Base-by-base conservation (phyloP, 805 yeast species). In the Starmerella geochares region DNA sequence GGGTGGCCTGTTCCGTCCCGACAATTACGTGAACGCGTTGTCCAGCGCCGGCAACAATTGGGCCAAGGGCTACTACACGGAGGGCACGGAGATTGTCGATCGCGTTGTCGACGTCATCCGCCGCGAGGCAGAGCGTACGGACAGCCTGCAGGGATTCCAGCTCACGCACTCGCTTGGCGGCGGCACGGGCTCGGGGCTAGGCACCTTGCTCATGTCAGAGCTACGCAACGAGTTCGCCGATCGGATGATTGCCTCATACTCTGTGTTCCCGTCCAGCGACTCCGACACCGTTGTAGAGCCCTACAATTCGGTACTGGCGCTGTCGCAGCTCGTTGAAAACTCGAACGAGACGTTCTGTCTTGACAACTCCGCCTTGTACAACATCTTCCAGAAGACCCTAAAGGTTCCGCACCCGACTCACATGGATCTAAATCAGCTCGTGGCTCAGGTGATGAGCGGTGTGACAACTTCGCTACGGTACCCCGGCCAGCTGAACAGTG, bases 101-200 rank as follows among this genome's bases (percentile, higher is more conserved):
- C 77, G 86, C 21, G 95, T 87, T 19, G 69, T 87, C 75, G 96
- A 87, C 58, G 86, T 83, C 31, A 79, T 87, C 42, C 80, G 96
- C 71, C 81, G 95, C 68, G 96, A 87, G 69, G 95, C 94, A 29
- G 96, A 87, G 72, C 83, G 83, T 38, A 80, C 94, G 67, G 96
- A 87, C 67, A 82, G 94, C 54, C 75, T 87, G 60, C 96, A 87
- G 72, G 96, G 96, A 60, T 87, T 87, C 79, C 96, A 87, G 71
- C 81, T 87, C 65, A 73, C 86, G 28, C 87, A 81, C 64, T 81
- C 86, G 24, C 70, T 81, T 35, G 87, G 87, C 63, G 87, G 96
- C 70, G 96, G 96, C 73, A 87, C 96, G 49, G 96, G 96, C 64
- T 85, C 95, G 28, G 96, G 96, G 69, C 80, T 87, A 86, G 96